Evolutionary conservation across 2,329 filamentous ascomycete genomes (phyloP).

Genomic region (Dactylellina sp.): DNA sequence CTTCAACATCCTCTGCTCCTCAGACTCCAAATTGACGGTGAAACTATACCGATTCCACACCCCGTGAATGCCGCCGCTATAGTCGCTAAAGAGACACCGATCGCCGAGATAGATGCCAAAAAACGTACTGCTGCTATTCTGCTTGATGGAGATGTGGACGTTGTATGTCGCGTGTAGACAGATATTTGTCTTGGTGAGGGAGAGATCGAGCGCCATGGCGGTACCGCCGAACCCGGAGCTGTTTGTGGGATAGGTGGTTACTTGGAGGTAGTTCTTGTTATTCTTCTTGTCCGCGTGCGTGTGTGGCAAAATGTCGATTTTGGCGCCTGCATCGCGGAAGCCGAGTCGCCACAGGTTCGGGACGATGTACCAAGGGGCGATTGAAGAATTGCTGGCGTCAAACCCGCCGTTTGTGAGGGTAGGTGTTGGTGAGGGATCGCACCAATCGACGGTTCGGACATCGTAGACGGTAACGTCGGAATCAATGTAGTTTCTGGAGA

Average conservation of each 20-base stretch:
- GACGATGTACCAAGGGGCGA: not conserved
- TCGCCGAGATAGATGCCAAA: not conserved
- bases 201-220: not conserved
- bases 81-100: not conserved
- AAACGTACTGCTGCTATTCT: not conserved
- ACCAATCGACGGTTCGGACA: not conserved
- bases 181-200: not conserved
- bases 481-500: not conserved
- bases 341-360: not conserved
- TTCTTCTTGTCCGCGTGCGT: not conserved
- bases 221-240: not conserved
- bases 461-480: not conserved
- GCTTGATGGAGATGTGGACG: not conserved
- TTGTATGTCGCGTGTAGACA: not conserved
- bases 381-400: not conserved
- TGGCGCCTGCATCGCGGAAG: not conserved
- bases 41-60: not conserved
- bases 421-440: not conserved
- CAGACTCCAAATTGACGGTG: not conserved
- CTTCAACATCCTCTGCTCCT: not conserved
- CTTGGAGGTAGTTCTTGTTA: not conserved
- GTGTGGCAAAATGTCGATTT: not conserved
- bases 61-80: not conserved
- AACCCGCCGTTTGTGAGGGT: conserved; percentile 1
- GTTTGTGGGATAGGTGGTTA: not conserved